Evolutionary conservation across 2,329 filamentous ascomycete species (phyloP).

Genomic region (Aspergillus brunneoviolaceus): DNA sequence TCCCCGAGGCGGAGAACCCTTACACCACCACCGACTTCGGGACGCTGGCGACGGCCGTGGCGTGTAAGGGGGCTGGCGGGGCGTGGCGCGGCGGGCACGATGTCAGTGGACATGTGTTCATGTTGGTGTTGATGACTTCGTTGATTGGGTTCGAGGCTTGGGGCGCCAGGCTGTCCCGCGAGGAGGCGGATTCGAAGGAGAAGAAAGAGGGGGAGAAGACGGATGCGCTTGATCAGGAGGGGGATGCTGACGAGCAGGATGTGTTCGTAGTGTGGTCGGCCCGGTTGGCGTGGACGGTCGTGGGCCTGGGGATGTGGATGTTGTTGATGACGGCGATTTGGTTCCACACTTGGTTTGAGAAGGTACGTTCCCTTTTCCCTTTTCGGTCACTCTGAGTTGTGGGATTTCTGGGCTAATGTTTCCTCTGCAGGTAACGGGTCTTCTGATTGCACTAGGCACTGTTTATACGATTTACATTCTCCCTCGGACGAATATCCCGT

Average conservation of each 20-base stretch:
- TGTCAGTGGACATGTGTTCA: slow-evolving; percentile 91
- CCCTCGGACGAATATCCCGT: slow-evolving; percentile 44
- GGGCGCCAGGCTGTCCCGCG: slow-evolving; percentile 48
- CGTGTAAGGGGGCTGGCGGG: slow-evolving; percentile 80
- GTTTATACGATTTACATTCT: slow-evolving; percentile 54
- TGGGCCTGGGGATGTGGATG: slow-evolving; percentile 86
- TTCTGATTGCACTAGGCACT: slow-evolving; percentile 49
- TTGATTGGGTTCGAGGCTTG: slow-evolving; percentile 81
- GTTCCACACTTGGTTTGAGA: slow-evolving; percentile 99
- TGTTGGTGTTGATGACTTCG: slow-evolving; percentile 80
- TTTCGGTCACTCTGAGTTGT: slow-evolving; percentile 18
- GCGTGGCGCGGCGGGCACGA: slow-evolving; percentile 92
- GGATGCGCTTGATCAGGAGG: neutral
- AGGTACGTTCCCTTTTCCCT: slow-evolving; percentile 57
- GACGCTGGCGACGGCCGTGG: slow-evolving; percentile 67
- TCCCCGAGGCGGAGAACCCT: slow-evolving; percentile 44
- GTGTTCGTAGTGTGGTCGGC: slow-evolving; percentile 56
- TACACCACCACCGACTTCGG: slow-evolving; percentile 21
- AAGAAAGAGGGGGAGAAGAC: slow-evolving; percentile 26
- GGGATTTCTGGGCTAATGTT: slow-evolving; percentile 14
- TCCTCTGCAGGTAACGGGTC: slow-evolving; percentile 46
- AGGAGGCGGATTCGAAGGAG: neutral
- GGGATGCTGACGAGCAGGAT: slow-evolving; percentile 41
- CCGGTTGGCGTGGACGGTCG: slow-evolving; percentile 56
- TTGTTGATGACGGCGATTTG: slow-evolving; percentile 96